These are phyloP conservation scores for Thermomyces lanuginosus DNA, from an alignment of 2,329 filamentous ascomycete species.

Conservation along the genomic window DNA sequence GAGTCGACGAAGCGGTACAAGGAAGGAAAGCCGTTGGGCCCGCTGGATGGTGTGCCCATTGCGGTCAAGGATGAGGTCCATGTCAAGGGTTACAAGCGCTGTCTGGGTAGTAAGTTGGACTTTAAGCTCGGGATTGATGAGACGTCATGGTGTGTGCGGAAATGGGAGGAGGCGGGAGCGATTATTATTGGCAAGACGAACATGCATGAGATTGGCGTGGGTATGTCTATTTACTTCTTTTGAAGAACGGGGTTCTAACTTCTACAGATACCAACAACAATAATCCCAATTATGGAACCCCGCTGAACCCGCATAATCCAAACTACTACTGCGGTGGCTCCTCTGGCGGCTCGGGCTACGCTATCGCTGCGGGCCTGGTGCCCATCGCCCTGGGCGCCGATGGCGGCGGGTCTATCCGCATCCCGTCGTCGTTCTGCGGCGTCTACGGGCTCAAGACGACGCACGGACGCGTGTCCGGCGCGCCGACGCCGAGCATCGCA, in stretches of 20 bases:
- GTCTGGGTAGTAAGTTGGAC: constrained; percentile 47
- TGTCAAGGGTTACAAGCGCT: constrained; percentile 52
- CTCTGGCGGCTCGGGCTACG: constrained; percentile 59
- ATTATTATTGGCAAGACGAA: constrained; percentile 59
- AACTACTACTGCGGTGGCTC: constrained; percentile 68
- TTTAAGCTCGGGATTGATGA: constrained; percentile 34
- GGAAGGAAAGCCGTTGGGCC: constrained; percentile 45
- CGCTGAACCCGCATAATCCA: constrained; percentile 60
- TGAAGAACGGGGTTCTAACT: background rate
- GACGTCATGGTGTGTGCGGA: constrained; percentile 54
- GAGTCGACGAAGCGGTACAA: constrained; percentile 60
- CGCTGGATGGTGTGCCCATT: constrained; percentile 68
- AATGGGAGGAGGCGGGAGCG: constrained; percentile 58
- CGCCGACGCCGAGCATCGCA: constrained; percentile 43
- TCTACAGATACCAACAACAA: constrained; percentile 58
- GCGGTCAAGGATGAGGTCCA: constrained; percentile 70
- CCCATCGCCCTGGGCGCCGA: constrained; percentile 60
- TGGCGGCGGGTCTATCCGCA: constrained; percentile 57
- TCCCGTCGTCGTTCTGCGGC: constrained; percentile 61
- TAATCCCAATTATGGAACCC: constrained; percentile 58
- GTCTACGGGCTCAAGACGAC: constrained; percentile 67
- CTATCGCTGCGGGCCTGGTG: constrained; percentile 51
- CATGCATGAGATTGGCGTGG: constrained; percentile 68
- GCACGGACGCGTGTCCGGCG: constrained; percentile 49
- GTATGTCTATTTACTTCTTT: constrained; percentile 14